These are phyloP conservation scores for Hygrophila difformis DNA, from an alignment of 257 asterid genomes.

Conservation along the genomic window DNA sequence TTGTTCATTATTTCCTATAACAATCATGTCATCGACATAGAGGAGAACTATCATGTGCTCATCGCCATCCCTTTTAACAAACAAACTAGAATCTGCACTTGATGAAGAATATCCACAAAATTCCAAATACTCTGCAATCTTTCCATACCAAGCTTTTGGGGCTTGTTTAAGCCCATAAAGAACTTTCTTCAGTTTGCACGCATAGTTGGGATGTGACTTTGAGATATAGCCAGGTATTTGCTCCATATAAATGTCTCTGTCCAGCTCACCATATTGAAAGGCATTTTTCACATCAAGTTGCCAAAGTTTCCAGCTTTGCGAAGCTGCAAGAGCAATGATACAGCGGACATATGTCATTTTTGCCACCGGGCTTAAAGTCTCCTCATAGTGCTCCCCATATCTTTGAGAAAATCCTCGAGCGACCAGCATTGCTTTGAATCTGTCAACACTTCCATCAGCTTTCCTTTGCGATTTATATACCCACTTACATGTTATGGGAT, in stretches of 20 bases:
- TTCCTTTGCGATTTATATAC: conserved; percentile 3
- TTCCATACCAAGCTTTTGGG: not conserved
- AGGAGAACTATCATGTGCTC: conserved; percentile 8
- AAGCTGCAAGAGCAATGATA: not conserved
- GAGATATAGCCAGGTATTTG: not conserved
- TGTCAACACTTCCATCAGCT: not conserved
- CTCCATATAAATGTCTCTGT: conserved; percentile 5
- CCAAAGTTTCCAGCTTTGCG: not conserved
- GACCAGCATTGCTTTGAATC: conserved; percentile 8
- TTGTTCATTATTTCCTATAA: conserved; percentile 6
- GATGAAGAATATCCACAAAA: conserved; percentile 11
- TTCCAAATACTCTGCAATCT: not conserved
- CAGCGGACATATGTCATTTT: conserved; percentile 3
- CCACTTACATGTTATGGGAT: conserved; percentile 10
- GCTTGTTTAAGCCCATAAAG: conserved; percentile 1
- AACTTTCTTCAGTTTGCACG: not conserved
- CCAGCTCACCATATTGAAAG: not conserved
- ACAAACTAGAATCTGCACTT: conserved; percentile 6
- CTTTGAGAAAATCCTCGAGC: conserved; percentile 13
- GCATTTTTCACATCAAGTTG: conserved; percentile 12
- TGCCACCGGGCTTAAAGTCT: conserved; percentile 11
- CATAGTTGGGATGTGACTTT: not conserved
- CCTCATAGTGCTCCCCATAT: conserved; percentile 12
- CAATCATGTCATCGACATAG: conserved; percentile 21
- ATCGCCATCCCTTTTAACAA: not conserved